phyloP scores from a whole-genome alignment of 495 filamentous ascomycete species.

The Talaromyces liani region DNA sequence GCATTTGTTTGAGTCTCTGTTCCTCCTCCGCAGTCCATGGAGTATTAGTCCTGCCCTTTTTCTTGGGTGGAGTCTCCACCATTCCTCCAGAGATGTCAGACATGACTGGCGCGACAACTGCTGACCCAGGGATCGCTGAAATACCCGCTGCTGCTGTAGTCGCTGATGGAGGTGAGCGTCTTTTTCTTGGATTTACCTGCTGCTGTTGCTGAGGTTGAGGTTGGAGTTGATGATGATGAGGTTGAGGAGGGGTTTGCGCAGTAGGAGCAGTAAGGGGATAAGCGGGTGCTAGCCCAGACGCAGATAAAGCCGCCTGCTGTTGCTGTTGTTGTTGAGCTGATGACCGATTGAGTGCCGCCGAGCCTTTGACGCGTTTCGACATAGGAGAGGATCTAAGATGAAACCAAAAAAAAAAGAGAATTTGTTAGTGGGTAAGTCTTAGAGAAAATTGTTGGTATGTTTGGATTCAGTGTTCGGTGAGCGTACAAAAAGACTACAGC shows the following conservation, averaged over 20 bases:
- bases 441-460: neutral
- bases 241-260: slow-evolving; percentile 12
- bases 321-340: slow-evolving; percentile 26
- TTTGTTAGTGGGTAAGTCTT: neutral
- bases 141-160: neutral
- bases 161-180: slow-evolving; percentile 31
- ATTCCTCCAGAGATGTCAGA: slow-evolving; percentile 22
- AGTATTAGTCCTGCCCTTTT: slow-evolving; percentile 94
- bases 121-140: slow-evolving; percentile 23
- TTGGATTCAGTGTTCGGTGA: neutral
- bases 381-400: slow-evolving; percentile 31
- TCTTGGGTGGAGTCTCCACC: slow-evolving; percentile 53
- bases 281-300: slow-evolving; percentile 17
- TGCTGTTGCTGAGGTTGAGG: slow-evolving; percentile 15
- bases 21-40: slow-evolving; percentile 96
- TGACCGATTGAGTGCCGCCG: slow-evolving; percentile 28
- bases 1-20: slow-evolving; percentile 83
- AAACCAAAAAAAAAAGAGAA: neutral
- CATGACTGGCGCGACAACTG: slow-evolving; percentile 25
- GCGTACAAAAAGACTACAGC: neutral
- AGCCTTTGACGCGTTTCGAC: slow-evolving; percentile 39
- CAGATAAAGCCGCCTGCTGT: slow-evolving; percentile 10
- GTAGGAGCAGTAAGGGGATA: slow-evolving; percentile 3
- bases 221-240: slow-evolving; percentile 18
- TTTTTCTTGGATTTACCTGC: slow-evolving; percentile 36